Evolutionary conservation across 192 early-diverging fungal species (phyloP), one percentile per base, ranked within the genome.

Genomic region (Coemansia brasiliensis): DNA sequence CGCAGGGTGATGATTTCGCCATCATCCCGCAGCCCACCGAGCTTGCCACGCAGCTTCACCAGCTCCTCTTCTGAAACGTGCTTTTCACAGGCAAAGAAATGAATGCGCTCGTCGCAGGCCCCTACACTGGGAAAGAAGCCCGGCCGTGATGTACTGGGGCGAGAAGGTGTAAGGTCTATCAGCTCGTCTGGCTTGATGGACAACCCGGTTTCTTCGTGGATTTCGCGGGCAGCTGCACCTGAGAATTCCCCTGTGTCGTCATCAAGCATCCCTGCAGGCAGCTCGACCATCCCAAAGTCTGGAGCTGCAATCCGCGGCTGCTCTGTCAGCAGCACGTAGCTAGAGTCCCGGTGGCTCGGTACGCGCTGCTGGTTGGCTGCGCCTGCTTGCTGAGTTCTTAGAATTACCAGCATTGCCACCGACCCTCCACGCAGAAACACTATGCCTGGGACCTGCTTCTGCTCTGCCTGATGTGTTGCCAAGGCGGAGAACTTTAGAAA

Each of bases 251-350:
- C 86, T 22, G 78, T 81, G 18, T 32, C 26, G 32, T 77, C 90
- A 59, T 93, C 89, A 27, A 92, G 61, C 93, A 95, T 95, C 1
- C 90, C 90, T 1, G 93, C 93, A 1, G 93, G 93, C 27, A 95
- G 74, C 66, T 93, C 93, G 41, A 78, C 61, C 58, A 89, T 79
- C 0, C 61, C n/a, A 18, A 86, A 59, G 4, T 79, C 72, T 0
- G 87, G 83, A 5, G 88, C 82, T 0, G 93, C 78, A 20, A 92
- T 46, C 1, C 91, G 79, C 10, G 93, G 85, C 63, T 95, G 93
- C 57, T 85, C 74, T 1, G 86, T 85, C 42, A 95, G 55, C 22
- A 93, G 79, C 18, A 85, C 84, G 16, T 81, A 81, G 13, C 82
- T 70, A 5, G 63, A 39, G 17, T 82, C 79, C 38, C 63, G 35